Conservation (phyloP, 257 asterid genomes). For the Oldenlandia corymbosa region DNA sequence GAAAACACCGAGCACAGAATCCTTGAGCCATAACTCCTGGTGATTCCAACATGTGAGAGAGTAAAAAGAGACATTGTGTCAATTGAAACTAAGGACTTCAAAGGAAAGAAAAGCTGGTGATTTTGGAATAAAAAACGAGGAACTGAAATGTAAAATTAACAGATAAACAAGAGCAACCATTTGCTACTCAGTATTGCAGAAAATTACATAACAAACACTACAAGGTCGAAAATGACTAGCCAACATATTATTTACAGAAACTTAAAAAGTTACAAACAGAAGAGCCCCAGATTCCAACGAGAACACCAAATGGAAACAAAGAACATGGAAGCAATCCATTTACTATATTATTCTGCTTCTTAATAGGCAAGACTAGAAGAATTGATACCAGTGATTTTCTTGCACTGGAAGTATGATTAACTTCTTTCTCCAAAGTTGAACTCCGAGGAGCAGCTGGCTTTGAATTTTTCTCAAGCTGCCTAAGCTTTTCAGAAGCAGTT, state of each 20-base stretch:
- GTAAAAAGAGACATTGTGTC: not conserved
- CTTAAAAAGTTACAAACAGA: not conserved
- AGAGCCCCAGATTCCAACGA: not conserved
- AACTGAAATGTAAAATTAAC: not conserved
- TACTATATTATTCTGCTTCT: slow-evolving; percentile 1
- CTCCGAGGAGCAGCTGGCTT: slow-evolving; percentile 46
- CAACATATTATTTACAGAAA: not conserved
- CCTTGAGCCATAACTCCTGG: slow-evolving; percentile 90
- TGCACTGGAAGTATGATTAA: slow-evolving; percentile 44
- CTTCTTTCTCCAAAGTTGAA: slow-evolving; percentile 50
- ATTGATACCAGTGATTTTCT: slow-evolving; percentile 63
- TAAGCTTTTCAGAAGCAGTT: slow-evolving; percentile 64
- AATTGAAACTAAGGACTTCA: not conserved
- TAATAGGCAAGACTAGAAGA: slow-evolving; percentile 3
- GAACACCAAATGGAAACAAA: not conserved
- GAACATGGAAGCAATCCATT: slow-evolving; percentile 4
- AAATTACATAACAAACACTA: not conserved
- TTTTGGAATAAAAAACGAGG: slow-evolving; percentile 3
- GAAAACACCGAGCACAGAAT: slow-evolving; percentile 72
- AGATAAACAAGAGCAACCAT: not conserved
- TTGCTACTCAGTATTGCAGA: not conserved
- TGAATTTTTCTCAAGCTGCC: slow-evolving; percentile 56
- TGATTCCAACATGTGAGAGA: slow-evolving; percentile 21
- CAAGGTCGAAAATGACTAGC: not conserved
- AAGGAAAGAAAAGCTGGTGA: not conserved